Conservation (phyloP, 2,329 filamentous ascomycete species). For the Hypoxylon sp. region DNA sequence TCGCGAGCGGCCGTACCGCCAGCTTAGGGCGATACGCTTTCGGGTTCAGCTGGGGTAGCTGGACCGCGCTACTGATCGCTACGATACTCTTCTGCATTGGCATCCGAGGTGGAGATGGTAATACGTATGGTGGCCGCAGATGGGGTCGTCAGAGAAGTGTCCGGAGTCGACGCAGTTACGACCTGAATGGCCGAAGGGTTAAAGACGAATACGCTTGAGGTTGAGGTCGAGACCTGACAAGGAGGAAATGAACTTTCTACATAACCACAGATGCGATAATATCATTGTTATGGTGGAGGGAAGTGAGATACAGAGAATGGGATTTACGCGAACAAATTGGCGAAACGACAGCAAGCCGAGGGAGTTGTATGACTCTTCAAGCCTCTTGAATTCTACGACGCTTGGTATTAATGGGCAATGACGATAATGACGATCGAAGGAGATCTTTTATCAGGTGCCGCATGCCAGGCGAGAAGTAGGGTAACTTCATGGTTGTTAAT, state of each 20-base stretch:
- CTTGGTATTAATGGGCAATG: conserved; percentile 16
- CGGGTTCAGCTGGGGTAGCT: conserved; percentile 81
- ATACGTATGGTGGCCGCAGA: conserved; percentile 57
- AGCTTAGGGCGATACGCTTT: conserved; percentile 76
- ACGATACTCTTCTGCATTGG: conserved; percentile 76
- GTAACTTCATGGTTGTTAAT: not conserved
- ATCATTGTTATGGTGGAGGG: not conserved
- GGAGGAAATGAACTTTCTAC: conserved; percentile 6
- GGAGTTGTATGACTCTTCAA: not conserved
- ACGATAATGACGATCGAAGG: conserved; percentile 4
- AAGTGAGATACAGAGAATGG: not conserved
- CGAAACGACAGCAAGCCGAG: conserved; percentile 2
- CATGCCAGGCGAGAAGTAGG: not conserved
- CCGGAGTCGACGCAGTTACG: conserved; percentile 67
- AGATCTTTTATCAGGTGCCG: not conserved
- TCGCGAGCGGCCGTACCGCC: conserved; percentile 65
- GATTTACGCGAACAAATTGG: conserved; percentile 4
- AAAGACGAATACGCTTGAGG: conserved; percentile 76
- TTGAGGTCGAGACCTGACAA: not conserved
- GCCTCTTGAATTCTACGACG: not conserved
- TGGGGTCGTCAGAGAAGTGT: conserved; percentile 65
- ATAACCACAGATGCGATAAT: conserved; percentile 1
- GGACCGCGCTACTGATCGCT: conserved; percentile 74
- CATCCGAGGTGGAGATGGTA: conserved; percentile 62
- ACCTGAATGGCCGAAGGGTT: conserved; percentile 63